Base-by-base conservation (phyloP, 2,329 filamentous ascomycete species). In the Aspergillus candidus region DNA sequence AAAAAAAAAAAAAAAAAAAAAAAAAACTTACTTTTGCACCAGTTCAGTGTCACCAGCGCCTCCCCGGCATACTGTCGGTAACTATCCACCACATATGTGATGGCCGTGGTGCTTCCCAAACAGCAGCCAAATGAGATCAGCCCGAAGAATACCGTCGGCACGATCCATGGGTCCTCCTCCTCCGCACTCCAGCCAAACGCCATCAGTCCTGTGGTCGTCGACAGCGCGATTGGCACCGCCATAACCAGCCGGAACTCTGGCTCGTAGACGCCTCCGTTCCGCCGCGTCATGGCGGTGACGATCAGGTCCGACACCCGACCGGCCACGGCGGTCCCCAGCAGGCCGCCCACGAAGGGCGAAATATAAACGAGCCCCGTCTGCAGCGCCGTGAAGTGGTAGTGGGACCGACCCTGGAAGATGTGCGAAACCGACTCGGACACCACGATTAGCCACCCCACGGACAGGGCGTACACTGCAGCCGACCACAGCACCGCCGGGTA, bases 51-150 rank as follows among this genome's bases (percentile, higher is more conserved):
- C 11, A 97, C 93, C 30, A 97, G 75, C 3, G 91, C 90, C 67
- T 97, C 91, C 14, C 89, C 90, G 0, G 91, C 91, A 65, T 95
- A 96, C 59, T 94, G 85, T 10, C 90, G 78, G 66, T 97, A 96
- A 52, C 84, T 89, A 68, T 97, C 91, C 6, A 97, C 88, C 43
- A 86, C 89, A 58, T 95, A 97, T 0, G 91, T 96, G 59, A 97
- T 95, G 14, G 88, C 77, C 0, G 90, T 97, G 0, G 91, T 96
- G 22, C 84, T 89, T 1, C 88, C 91, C 2, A 97, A 74, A 3
- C 86, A 86, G 68, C 91, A 96, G 1, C 91, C 93, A 59, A 97
- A 96, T 0, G 87, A 93, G 29, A 95, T 82, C 38, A 96, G 66
- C 6, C 91, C 91, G 53, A 97, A 96, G 70, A 97, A 96, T 4